Conservation (phyloP, 192 early-diverging fungal species). For the Rhizoclosmatium sp. region DNA sequence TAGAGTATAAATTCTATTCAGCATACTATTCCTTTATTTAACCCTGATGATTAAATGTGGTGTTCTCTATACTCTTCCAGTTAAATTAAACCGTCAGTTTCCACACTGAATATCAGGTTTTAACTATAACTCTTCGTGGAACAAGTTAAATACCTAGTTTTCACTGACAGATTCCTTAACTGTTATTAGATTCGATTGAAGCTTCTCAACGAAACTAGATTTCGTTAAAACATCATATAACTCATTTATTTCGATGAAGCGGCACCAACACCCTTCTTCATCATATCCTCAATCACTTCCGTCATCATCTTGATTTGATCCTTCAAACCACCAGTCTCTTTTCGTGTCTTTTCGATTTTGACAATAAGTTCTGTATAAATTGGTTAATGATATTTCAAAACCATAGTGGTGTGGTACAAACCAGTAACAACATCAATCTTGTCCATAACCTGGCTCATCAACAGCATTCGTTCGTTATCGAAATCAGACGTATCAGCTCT, state of each 20-base stretch:
- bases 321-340: background rate
- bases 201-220: too few relatives aligned
- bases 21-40: too few relatives aligned
- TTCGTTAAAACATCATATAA: too few relatives aligned
- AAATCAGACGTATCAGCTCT: background rate
- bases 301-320: conserved; percentile 18
- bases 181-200: too few relatives aligned
- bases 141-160: too few relatives aligned
- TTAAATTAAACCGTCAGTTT: too few relatives aligned
- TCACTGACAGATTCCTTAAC: too few relatives aligned
- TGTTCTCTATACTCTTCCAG: too few relatives aligned
- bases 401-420: background rate
- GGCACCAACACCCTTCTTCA: conserved; percentile 30
- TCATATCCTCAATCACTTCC: conserved; percentile 20
- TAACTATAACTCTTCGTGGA: too few relatives aligned
- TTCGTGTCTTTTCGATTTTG: background rate
- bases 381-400: background rate
- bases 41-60: too few relatives aligned
- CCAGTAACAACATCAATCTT: conserved; percentile 5
- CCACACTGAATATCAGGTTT: too few relatives aligned
- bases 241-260: background rate
- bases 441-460: conserved; percentile 35
- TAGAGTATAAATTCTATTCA: too few relatives aligned
- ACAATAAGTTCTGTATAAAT: conserved; percentile 16
- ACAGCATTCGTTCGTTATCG: conserved; percentile 30